These are phyloP conservation scores for Schrenkiella parvula DNA, from an alignment of 345 rosid genomes.

Conservation along the genomic window DNA sequence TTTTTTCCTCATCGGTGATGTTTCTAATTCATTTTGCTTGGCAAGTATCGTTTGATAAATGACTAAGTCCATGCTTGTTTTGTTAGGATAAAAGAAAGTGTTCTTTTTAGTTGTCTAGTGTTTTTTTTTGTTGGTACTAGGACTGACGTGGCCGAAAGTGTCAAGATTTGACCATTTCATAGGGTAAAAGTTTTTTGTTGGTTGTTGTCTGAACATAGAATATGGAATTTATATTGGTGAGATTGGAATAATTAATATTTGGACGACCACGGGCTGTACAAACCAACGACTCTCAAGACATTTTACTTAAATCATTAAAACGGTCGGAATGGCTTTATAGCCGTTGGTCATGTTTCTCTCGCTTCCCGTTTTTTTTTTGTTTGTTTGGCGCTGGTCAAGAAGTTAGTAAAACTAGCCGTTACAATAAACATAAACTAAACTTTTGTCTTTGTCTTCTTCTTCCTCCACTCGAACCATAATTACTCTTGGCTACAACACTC, in stretches of 20 bases:
- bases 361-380: constrained; percentile 24
- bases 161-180: background rate
- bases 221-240: background rate
- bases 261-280: background rate
- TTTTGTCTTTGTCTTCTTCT: constrained; percentile 30
- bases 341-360: constrained; percentile 39
- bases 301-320: constrained; percentile 14
- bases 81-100: background rate
- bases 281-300: constrained; percentile 2
- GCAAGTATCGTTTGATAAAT: background rate
- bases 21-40: background rate
- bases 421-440: constrained; percentile 22
- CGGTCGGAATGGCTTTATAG: constrained; percentile 32
- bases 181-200: background rate
- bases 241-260: background rate
- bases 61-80: background rate
- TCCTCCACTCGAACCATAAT: constrained; percentile 24
- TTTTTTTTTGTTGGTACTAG: background rate
- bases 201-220: constrained; percentile 8
- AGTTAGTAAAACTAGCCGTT: constrained; percentile 36
- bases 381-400: constrained; percentile 9
- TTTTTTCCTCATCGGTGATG: background rate
- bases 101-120: background rate
- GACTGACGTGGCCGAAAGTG: constrained; percentile 16
- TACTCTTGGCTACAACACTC: constrained; percentile 25